Base-by-base conservation (phyloP, 805 yeast genomes). In the Cyberlindnera maclurae region DNA sequence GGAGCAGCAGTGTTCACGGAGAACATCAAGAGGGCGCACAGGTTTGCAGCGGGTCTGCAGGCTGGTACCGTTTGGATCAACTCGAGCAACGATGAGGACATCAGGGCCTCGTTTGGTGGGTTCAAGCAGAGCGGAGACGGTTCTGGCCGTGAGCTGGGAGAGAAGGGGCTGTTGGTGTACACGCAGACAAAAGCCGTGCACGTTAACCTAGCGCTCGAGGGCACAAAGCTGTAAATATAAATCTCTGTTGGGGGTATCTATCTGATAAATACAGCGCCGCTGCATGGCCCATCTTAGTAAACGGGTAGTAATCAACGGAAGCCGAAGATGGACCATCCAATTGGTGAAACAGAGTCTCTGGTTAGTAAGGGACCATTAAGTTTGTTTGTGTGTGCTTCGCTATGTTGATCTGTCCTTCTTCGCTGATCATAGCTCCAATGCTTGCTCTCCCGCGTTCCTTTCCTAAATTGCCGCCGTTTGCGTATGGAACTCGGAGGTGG, bases 1-100 rank as follows among this genome's bases (percentile, higher is more conserved):
- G 95, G 89, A 9, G 85, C 89, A 4, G 81, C 89, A 55, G 74
- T 86, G 10, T 86, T 85, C 69, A 76, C 94, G 33, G 63, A 65
- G 44, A 79, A 83, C 57, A 34, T 34, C 30, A 67, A 70, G 39
- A 67, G 71, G 41, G 93, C 87, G 3, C 84, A 83, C 57, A 58
- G 64, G 36, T 67, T 79, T 51, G 82, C 88, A 12, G 59, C 68
- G 34, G 73, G 72, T 29, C 58, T 82, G 40, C 71, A 76, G 48
- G 77, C 83, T 5, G 90, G 90, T 18, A 73, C 74, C 37, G 77
- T 81, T 20, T 82, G 82, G 75, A 64, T 82, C 52, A 82, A 82
- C 61, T 70, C 80, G 12, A 77, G 80, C 38, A 80, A 81, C 52
- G 82, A 76, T 49, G 75, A 77, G 51, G 79, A 77, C 52, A 60